These are phyloP conservation scores for Candida bentonensis DNA, from an alignment of 805 yeast genomes.

Conservation along the genomic window DNA sequence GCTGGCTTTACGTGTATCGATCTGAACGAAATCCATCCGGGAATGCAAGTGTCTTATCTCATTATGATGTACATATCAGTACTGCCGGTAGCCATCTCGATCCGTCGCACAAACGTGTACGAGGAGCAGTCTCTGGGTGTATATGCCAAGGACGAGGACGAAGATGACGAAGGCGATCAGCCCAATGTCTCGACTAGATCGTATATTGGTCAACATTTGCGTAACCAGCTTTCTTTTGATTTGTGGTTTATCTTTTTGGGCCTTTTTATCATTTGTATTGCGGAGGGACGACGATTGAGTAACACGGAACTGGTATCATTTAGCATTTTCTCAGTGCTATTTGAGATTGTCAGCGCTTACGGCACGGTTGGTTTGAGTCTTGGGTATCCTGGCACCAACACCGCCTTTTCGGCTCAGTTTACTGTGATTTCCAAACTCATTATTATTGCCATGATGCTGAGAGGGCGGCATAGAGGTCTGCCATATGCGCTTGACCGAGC, in stretches of 20 bases:
- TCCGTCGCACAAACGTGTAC: slow-evolving; percentile 92
- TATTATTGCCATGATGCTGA: slow-evolving; percentile 75
- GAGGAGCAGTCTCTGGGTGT: slow-evolving; percentile 96
- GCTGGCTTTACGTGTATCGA: slow-evolving; percentile 78
- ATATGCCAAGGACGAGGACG: slow-evolving; percentile 31
- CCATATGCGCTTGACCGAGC: slow-evolving; percentile 93
- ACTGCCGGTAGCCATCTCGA: slow-evolving; percentile 88
- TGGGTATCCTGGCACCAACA: slow-evolving; percentile 56
- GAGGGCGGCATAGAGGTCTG: slow-evolving; percentile 94
- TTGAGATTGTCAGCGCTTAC: slow-evolving; percentile 88
- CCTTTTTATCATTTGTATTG: slow-evolving; percentile 70
- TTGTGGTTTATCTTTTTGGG: slow-evolving; percentile 88
- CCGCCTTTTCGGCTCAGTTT: slow-evolving; percentile 67
- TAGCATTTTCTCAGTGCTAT: slow-evolving; percentile 56
- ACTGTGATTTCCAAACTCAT: slow-evolving; percentile 65
- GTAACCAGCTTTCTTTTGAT: slow-evolving; percentile 87
- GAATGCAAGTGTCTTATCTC: slow-evolving; percentile 85
- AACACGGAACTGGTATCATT: slow-evolving; percentile 35
- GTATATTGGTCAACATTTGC: slow-evolving; percentile 73
- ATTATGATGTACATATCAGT: slow-evolving; percentile 98
- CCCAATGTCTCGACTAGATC: slow-evolving; percentile 22
- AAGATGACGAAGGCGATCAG: slow-evolving; percentile 16
- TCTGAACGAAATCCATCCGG: slow-evolving; percentile 62
- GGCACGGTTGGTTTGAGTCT: slow-evolving; percentile 91
- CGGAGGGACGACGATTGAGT: slow-evolving; percentile 55